Evolutionary conservation across 1,139 yeast species (phyloP).

Genomic region (Yamadazyma dendronema): DNA sequence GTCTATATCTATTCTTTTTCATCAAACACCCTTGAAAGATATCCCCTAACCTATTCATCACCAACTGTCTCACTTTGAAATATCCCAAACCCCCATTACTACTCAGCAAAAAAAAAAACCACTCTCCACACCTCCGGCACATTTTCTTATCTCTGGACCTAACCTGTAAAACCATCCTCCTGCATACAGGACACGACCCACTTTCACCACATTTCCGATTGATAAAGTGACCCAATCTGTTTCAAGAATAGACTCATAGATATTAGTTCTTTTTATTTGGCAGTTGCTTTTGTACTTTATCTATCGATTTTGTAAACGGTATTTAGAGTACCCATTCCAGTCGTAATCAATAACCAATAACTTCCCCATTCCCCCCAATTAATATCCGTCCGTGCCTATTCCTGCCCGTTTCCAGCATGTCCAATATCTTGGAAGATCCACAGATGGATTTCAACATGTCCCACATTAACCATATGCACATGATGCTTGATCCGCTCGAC

Average conservation of each 20-base stretch:
- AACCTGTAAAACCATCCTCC: not conserved
- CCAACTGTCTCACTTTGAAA: no score
- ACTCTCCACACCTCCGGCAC: not conserved
- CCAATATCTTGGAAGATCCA: slow-evolving; percentile 8
- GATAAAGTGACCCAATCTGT: slow-evolving; percentile 10
- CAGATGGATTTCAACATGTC: slow-evolving; percentile 7
- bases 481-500: slow-evolving; percentile 6
- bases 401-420: no score
- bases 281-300: no score
- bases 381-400: no score
- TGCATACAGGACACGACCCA: slow-evolving; percentile 1
- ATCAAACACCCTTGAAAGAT: no score
- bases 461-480: slow-evolving; percentile 4
- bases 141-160: slow-evolving; percentile 1
- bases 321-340: no score
- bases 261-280: no score
- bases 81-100: not conserved
- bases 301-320: no score
- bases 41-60: not conserved
- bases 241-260: no score
- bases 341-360: not conserved
- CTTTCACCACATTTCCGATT: slow-evolving; percentile 6
- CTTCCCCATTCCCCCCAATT: not conserved
- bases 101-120: no score
- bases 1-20: no score